Base-by-base conservation (phyloP, 2,329 filamentous ascomycete species). In the Apiospora sp. region DNA sequence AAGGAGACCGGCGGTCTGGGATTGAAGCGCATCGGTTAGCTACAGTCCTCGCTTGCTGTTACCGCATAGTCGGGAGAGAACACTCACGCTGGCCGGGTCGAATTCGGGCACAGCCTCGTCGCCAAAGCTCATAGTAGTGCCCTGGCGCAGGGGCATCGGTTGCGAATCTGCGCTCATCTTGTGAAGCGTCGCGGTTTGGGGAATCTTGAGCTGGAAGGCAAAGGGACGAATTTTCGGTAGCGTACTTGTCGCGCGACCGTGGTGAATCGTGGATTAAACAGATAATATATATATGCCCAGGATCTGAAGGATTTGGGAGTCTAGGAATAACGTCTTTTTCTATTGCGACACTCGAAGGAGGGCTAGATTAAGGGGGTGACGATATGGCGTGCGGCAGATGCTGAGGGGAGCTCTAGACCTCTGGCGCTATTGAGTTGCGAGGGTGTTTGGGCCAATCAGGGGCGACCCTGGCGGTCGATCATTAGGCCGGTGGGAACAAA, bases 1-100 rank as follows among this genome's bases (percentile, higher is more conserved):
- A 75, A 99, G 92, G 69, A 98, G 88, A 54, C 89, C 92, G n/a
- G 92, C 91, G 30, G 93, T 93, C 92, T 94, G 75, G 27, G 70
- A 27, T 64, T 58, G 19, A 67, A 37, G 69, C 10, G 49, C 19
- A 22, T 5, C n/a, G 51, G 61, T 75, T 67, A 75, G 74, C 67
- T 43, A 70, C 68, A 51, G 19, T 46, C 27, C 44, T 46, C 16
- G 44, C 27, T 34, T 37, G 27, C 22, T n/a, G 70, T 58, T 43
- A 73, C 71, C 49, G 61, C 70, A 48, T 37, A 67, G 24, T n/a
- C 24, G 13, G 67, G 27, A 68, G 34, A 22, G 14, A 49, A 54
- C 70, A 83, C 88, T 78, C 83, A 91, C 89, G 75, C 84, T 89
- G 75, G 84, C 87, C 70, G 90, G 89, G 74, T 92, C 90, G 44